Conservation (phyloP, 179 eudicot species). For the Dionaea muscipula region DNA sequence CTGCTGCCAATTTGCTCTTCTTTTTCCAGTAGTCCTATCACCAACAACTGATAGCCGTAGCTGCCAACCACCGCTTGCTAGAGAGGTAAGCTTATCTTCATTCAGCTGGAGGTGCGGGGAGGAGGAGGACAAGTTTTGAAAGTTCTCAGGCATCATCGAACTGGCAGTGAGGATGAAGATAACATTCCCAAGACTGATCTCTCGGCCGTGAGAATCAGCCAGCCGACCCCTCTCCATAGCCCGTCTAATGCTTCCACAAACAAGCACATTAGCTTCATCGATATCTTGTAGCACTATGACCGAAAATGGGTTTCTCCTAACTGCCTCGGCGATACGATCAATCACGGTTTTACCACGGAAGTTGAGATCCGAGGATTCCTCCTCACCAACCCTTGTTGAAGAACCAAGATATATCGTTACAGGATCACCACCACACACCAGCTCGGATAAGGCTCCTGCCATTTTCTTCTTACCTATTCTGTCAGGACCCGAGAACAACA, state of each 20-base stretch:
- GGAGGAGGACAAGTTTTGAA: too few species aligned
- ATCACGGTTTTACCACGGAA: slow-evolving; percentile 72
- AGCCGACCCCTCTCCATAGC: slow-evolving; percentile 86
- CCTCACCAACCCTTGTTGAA: slow-evolving; percentile 47
- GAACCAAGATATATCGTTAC: slow-evolving; percentile 51
- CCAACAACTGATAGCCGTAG: slow-evolving; percentile 39
- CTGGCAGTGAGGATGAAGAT: slow-evolving; percentile 55
- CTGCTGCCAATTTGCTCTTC: slow-evolving; percentile 55
- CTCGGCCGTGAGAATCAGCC: slow-evolving; percentile 79
- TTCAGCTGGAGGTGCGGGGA: slow-evolving; percentile 17
- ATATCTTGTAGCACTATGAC: slow-evolving; percentile 74
- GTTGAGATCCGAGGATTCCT: slow-evolving; percentile 26
- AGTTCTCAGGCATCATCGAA: slow-evolving; percentile 34
- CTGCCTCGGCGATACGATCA: slow-evolving; percentile 74
- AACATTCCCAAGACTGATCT: slow-evolving; percentile 75
- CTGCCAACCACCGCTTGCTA: slow-evolving; percentile 58
- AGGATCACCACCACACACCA: slow-evolving; percentile 38
- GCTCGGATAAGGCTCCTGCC: slow-evolving; percentile 64
- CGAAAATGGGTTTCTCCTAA: slow-evolving; percentile 60
- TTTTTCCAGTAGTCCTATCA: slow-evolving; percentile 34
- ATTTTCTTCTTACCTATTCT: slow-evolving; percentile 73
- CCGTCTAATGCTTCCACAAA: slow-evolving; percentile 56
- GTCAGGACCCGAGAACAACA: slow-evolving; percentile 70
- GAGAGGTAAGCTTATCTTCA: slow-evolving; percentile 43
- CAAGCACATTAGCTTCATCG: slow-evolving; percentile 61